A percentile compares a stretch with the other conserved stretches of the same genome.
Evolutionary conservation across 1,284 basidiomycete genomes (phyloP).

Genomic region (Ceratobasidium sp.): DNA sequence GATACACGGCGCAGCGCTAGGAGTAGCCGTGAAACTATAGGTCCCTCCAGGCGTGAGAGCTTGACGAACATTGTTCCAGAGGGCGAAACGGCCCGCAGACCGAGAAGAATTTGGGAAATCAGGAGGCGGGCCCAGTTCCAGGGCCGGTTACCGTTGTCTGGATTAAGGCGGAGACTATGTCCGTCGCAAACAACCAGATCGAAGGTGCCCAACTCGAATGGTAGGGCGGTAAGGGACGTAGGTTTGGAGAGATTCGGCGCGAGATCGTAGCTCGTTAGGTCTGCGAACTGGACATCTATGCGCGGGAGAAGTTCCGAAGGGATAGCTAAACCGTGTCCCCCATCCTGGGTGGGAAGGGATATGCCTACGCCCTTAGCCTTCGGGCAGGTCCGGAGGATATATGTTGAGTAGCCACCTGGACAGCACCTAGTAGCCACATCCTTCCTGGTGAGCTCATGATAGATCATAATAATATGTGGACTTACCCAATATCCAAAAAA

Average conservation of each 20-base stretch:
- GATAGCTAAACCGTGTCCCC: slow-evolving; percentile 36
- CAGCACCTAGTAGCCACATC: slow-evolving; percentile 14
- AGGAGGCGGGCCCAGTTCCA: slow-evolving; percentile 51
- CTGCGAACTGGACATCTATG: slow-evolving; percentile 7
- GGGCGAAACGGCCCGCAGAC: slow-evolving; percentile 52
- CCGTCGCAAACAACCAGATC: slow-evolving; percentile 58
- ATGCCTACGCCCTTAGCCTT: slow-evolving; percentile 30
- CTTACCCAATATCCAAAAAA: slow-evolving; percentile 45
- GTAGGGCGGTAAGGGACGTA: background rate
- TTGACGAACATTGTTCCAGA: slow-evolving; percentile 58
- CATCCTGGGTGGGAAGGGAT: slow-evolving; percentile 37
- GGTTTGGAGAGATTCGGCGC: slow-evolving; percentile 20
- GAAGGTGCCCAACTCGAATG: slow-evolving; percentile 49
- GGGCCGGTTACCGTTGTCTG: slow-evolving; percentile 50
- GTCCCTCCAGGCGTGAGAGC: slow-evolving; percentile 55
- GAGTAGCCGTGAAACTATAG: slow-evolving; percentile 55
- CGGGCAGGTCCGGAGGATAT: slow-evolving; percentile 35
- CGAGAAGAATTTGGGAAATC: slow-evolving; percentile 57
- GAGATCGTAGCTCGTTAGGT: slow-evolving; percentile 37
- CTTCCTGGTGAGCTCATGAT: background rate
- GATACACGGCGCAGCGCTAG: slow-evolving; percentile 52
- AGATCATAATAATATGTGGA: background rate
- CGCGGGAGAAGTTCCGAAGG: slow-evolving; percentile 1
- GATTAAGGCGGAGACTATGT: slow-evolving; percentile 54
- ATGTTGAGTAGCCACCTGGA: slow-evolving; percentile 43